These are phyloP conservation scores for Priceomyces fermenticarens DNA, from an alignment of 805 yeast species.

Conservation along the genomic window DNA sequence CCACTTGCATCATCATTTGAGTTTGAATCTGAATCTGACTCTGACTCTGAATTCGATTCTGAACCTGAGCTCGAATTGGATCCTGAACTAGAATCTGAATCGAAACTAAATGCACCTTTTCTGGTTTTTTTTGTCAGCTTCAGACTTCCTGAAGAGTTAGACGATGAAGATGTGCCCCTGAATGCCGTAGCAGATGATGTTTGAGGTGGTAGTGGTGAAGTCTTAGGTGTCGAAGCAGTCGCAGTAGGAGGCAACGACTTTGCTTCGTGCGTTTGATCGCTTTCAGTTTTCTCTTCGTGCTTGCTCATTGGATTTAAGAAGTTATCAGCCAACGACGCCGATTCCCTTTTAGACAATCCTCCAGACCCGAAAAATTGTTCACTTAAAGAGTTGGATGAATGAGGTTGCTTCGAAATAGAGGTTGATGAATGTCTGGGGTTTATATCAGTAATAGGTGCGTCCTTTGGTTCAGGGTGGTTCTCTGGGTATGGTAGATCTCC, in stretches of 20 bases:
- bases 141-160: slow-evolving; percentile 14
- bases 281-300: not conserved
- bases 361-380: slow-evolving; percentile 35
- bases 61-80: slow-evolving; percentile 9
- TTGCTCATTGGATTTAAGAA: slow-evolving; percentile 13
- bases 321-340: slow-evolving; percentile 17
- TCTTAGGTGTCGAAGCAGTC: slow-evolving; percentile 24
- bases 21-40: slow-evolving; percentile 1
- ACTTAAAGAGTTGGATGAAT: slow-evolving; percentile 37
- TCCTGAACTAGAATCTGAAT: slow-evolving; percentile 29
- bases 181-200: slow-evolving; percentile 42
- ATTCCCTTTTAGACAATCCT: slow-evolving; percentile 5
- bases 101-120: slow-evolving; percentile 30
- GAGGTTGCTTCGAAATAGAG: slow-evolving; percentile 37
- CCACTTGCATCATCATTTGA: slow-evolving; percentile 4
- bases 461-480: slow-evolving; percentile 21
- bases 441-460: slow-evolving; percentile 23
- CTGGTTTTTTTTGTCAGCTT: slow-evolving; percentile 8
- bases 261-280: too few species aligned
- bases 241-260: not conserved
- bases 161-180: slow-evolving; percentile 22
- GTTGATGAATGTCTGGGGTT: slow-evolving; percentile 35
- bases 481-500: slow-evolving; percentile 13
- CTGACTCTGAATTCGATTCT: slow-evolving; percentile 12
- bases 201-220: slow-evolving; percentile 42